Evolutionary conservation across 1,284 basidiomycete species (phyloP), one percentile per base, ranked within the genome.

Genomic region (Cutaneotrichosporon dermatis): DNA sequence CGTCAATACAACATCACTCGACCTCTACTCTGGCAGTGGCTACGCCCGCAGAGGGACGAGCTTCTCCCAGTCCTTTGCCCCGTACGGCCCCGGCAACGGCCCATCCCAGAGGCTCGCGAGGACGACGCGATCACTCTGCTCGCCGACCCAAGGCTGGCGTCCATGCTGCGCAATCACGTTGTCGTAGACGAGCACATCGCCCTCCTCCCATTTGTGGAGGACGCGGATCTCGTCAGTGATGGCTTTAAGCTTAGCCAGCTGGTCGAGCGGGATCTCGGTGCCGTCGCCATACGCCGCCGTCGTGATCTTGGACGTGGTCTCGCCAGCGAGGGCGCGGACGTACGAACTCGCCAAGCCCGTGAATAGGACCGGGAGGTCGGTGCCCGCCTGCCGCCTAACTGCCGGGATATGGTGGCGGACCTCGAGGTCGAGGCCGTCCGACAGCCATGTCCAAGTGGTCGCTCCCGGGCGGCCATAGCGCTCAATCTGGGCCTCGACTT

Each of bases 151-250:
- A 2, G 61, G 61, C 51, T 54, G 51, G 12, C 61, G 54, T 10
- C 61, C 61, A 16, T 62, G 61, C 57, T 62, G 61, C 2, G 54
- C 51, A 15, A 62, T 40, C 10, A 62, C 48, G 36, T 62, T 62
- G 55, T 62, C 61, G 42, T 40, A 57, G 1, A 62, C 57, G 37
- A 62, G 57, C n/a, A 62, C 45, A n/a, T 62, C 61, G 15, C 61
- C 57, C 39, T 56, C 37, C 46, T 62, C 44, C 61, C 57, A 62
- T 44, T 50, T 56, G 51, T 62, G 61, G 10, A 62, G 54, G 13
- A 62, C 61, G 10, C 49, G 44, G 39, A 62, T 59, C 11, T 62
- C 61, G 48, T 62, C 61, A 2, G 56, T 60, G 44, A 66, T 64
- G 13, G 54, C 58, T 5, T 52, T 57, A 11, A 64, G 52, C 34